Percentiles rank a stretch among this genome's conserved stretches.
Conservation (phyloP, 1,284 basidiomycete genomes). For the Cutaneotrichosporon sp. region DNA sequence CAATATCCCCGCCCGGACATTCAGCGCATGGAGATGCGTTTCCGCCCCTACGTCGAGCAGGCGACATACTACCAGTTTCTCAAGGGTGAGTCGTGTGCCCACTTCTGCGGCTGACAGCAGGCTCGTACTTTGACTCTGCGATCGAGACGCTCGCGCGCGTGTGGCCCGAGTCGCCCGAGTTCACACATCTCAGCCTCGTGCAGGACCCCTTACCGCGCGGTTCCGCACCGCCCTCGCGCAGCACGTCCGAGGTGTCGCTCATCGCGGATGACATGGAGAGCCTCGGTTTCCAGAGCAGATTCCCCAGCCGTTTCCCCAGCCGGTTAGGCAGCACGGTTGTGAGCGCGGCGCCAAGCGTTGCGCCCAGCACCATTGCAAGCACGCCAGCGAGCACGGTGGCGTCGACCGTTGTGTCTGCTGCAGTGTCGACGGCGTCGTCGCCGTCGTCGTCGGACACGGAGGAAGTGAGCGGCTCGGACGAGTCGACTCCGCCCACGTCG, state of each 20-base stretch:
- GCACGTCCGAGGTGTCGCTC: conserved; percentile 9
- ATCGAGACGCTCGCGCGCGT: conserved; percentile 40
- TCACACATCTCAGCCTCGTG: conserved; percentile 51
- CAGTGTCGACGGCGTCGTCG: conserved; percentile 13
- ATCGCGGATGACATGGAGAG: conserved; percentile 10
- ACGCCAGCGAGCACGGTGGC: not conserved
- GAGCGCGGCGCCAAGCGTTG: not conserved
- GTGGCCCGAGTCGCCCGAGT: conserved; percentile 39
- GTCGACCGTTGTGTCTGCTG: not conserved
- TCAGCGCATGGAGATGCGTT: conserved; percentile 42
- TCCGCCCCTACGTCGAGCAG: conserved; percentile 48
- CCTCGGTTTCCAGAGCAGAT: conserved; percentile 13
- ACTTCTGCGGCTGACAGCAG: conserved; percentile 19
- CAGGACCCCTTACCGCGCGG: conserved; percentile 46
- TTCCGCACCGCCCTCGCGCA: conserved; percentile 35
- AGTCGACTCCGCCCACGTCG: conserved; percentile 34
- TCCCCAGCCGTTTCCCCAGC: conserved; percentile 2
- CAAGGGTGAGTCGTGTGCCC: conserved; percentile 28
- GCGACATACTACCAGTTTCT: conserved; percentile 48
- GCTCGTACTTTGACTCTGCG: conserved; percentile 49
- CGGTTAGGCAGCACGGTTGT: not conserved
- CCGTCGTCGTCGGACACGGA: conserved; percentile 8
- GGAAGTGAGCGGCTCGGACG: conserved; percentile 15
- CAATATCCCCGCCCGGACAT: conserved; percentile 33
- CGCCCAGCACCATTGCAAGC: not conserved